Evolutionary conservation across 768 basidiomycete species (phyloP), one percentile per base, ranked within the genome.

Genomic region (Collybia sordida): DNA sequence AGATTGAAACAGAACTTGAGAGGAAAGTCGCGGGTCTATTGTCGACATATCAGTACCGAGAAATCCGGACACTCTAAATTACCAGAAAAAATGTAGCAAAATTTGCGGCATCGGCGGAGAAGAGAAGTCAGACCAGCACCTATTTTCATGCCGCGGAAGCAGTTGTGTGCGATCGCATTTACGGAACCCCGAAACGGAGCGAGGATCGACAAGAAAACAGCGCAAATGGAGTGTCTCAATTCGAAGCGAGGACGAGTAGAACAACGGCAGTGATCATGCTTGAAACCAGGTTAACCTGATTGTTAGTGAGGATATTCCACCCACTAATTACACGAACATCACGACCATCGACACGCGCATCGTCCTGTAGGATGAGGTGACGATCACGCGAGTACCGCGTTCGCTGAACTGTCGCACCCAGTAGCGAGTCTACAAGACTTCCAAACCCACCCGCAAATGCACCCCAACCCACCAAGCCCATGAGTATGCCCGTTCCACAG

Each of bases 351-450:
- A 46, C 59, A 4, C 62, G 65, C 9, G 64, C 63, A 1, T 70
- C 72, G 56, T 89, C 83, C 42, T 85, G 83, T 12, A 91, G 71
- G 42, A 97, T 75, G 38, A 78, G 69, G 58, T 83, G 83, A 54
- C 75, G 78, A 18, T 72, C 70, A 39, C 69, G 69, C 4, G 86
- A 86, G 67, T 85, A 96, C 22, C 84, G 78, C 3, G 92, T 93
- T 47, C 78, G 72, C 59, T 98, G 95, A 0, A 96, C 63, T 4
- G 90, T 93, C 4, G 94, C 93, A 2, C 95, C 95, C 15, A 97
- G 73, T 11, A 97, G 37, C 0, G 90, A 93, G 63, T 98, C 95
- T 43, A 90, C 87, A 68, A 92, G 63, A 41, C 91, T 93, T 14
- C 93, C 95, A n/a, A 87, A 61, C 11, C 86, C 73, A 7, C 94